A percentile compares a stretch with the other conserved stretches of the same genome.
phyloP scores from a whole-genome alignment of 169 alveolate genomes.

The Plasmodium fragile region DNA sequence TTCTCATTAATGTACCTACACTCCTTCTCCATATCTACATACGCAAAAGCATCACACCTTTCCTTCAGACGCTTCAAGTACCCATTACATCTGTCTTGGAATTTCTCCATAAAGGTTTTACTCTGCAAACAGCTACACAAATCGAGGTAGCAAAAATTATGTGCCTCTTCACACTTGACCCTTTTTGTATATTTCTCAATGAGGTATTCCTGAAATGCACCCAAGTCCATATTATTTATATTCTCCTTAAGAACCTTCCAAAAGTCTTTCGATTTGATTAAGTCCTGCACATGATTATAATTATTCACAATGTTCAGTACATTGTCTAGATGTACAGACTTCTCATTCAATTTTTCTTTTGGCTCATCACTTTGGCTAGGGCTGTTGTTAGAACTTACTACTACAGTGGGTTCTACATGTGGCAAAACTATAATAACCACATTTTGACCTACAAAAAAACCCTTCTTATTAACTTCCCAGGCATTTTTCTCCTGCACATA shows the following conservation, averaged over 20 bases:
- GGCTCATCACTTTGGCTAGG: neutral
- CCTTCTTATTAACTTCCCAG: conserved; percentile 58
- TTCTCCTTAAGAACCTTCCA: conserved; percentile 33
- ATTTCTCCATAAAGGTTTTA: conserved; percentile 23
- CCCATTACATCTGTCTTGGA: conserved; percentile 44
- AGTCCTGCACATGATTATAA: conserved; percentile 36
- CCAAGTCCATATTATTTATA: conserved; percentile 1
- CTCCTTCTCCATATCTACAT: conserved; percentile 38
- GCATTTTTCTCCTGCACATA: conserved; percentile 13
- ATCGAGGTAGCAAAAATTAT: conserved; percentile 15
- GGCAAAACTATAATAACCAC: conserved; percentile 43
- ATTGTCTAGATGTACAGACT: neutral
- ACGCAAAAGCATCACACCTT: neutral
- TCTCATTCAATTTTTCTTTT: neutral
- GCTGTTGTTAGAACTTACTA: neutral
- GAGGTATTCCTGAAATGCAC: conserved; percentile 29
- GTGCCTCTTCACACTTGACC: conserved; percentile 7
- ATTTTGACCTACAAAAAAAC: conserved; percentile 47
- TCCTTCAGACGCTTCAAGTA: conserved; percentile 50
- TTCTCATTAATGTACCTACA: conserved; percentile 55
- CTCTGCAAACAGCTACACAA: conserved; percentile 5
- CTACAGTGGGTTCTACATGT: conserved; percentile 20
- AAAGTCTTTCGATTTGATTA: conserved; percentile 27
- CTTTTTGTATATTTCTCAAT: conserved; percentile 25
- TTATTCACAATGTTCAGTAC: conserved; percentile 15